These are phyloP conservation scores for Daldinia bambusicola DNA, from an alignment of 495 filamentous ascomycete genomes.

Conservation along the genomic window DNA sequence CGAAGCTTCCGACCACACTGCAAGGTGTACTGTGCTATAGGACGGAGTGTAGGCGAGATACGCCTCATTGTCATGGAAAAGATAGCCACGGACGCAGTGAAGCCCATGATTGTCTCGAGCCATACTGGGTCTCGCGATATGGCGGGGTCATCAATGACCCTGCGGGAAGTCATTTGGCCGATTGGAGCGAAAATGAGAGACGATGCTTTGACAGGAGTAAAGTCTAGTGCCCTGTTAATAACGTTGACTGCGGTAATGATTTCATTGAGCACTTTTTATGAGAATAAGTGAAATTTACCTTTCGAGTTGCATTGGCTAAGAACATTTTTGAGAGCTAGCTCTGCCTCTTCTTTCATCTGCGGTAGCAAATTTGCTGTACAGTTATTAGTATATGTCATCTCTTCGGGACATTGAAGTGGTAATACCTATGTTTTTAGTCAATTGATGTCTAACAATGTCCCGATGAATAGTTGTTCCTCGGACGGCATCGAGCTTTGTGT, in stretches of 20 bases:
- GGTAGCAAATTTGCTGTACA: not conserved
- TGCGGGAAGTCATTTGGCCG: not conserved
- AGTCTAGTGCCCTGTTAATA: not conserved
- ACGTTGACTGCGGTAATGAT: not conserved
- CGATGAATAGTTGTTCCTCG: not conserved
- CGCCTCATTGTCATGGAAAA: slow-evolving; percentile 5
- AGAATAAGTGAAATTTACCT: not conserved
- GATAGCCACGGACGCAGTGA: not conserved
- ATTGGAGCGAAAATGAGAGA: not conserved
- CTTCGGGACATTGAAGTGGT: not conserved
- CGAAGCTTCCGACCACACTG: not conserved
- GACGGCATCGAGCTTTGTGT: not conserved
- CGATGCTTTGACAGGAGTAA: not conserved
- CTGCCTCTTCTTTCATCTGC: slow-evolving; percentile 5
- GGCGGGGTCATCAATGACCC: not conserved
- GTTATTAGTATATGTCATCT: not conserved
- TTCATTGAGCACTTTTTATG: not conserved
- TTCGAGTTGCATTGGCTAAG: not conserved
- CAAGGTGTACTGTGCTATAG: not conserved
- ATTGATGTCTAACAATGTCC: slow-evolving; percentile 1
- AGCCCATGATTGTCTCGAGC: slow-evolving; percentile 12
- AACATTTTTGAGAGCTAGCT: not conserved
- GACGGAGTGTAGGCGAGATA: not conserved
- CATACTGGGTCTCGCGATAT: slow-evolving; percentile 1
- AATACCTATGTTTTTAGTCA: not conserved